Percentiles rank a stretch among this genome's conserved stretches.
Conservation (phyloP, 768 basidiomycete species). For the Leccinum imitatum region DNA sequence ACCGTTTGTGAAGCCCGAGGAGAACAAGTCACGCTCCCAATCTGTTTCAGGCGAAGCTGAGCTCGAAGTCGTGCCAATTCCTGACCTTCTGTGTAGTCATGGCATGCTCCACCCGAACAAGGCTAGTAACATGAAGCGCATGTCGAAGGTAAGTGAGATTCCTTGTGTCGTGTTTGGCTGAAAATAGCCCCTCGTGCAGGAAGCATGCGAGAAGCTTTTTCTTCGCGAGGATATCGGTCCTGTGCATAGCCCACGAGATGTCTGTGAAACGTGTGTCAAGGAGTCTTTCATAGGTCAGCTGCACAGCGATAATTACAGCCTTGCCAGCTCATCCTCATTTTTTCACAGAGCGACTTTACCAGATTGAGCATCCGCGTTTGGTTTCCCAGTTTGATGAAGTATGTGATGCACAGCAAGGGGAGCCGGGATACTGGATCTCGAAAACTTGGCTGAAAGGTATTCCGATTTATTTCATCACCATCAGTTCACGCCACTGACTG, state of each 20-base stretch:
- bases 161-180: not conserved
- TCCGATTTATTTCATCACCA: conserved; percentile 11
- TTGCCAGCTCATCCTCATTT: conserved; percentile 1
- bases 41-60: conserved; percentile 17
- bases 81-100: conserved; percentile 63
- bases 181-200: conserved; percentile 11
- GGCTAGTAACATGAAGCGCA: conserved; percentile 63
- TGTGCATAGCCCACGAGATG: conserved; percentile 45
- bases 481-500: conserved; percentile 11
- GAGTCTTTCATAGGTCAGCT: conserved; percentile 55
- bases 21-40: conserved; percentile 20
- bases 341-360: conserved; percentile 63
- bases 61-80: conserved; percentile 30
- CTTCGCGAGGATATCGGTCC: conserved; percentile 50
- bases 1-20: conserved; percentile 24
- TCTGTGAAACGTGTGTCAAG: conserved; percentile 62
- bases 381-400: conserved; percentile 59
- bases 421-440: conserved; percentile 67
- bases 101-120: conserved; percentile 59
- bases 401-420: conserved; percentile 42
- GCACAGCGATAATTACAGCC: not conserved
- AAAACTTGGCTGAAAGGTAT: conserved; percentile 77
- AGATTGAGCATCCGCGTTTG: conserved; percentile 61
- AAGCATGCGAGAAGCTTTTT: conserved; percentile 27
- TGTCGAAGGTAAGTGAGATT: conserved; percentile 46